Evolutionary conservation across 768 basidiomycete species (phyloP).

Genomic region (Collybiopsis luxurians): DNA sequence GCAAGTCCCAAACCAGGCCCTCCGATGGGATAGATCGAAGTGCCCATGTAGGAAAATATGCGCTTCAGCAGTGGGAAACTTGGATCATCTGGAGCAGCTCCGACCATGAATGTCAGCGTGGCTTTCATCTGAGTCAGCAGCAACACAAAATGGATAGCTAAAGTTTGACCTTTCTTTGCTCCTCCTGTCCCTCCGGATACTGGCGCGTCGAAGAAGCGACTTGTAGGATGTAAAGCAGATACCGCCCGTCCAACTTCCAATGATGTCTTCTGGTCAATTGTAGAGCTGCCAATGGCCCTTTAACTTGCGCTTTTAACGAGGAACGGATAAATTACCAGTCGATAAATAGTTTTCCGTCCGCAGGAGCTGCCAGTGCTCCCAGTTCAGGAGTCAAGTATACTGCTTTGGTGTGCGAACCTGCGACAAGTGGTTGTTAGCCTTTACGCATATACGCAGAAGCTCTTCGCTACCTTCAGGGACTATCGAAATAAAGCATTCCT

Average conservation of each 20-base stretch:
- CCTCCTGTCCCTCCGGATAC: slow-evolving; percentile 41
- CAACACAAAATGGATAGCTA: too few species aligned
- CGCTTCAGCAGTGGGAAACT: slow-evolving; percentile 28
- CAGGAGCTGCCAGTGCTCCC: slow-evolving; percentile 33
- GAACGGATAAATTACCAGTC: slow-evolving; percentile 29
- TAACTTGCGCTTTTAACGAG: not conserved
- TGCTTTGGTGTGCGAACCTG: slow-evolving; percentile 35
- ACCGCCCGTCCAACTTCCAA: slow-evolving; percentile 29
- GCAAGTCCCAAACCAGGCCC: slow-evolving; percentile 38
- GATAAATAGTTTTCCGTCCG: slow-evolving; percentile 37
- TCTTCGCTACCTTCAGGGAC: slow-evolving; percentile 35
- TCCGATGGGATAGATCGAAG: slow-evolving; percentile 33
- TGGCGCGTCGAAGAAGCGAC: slow-evolving; percentile 37
- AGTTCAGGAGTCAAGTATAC: slow-evolving; percentile 33
- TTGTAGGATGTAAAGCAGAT: slow-evolving; percentile 11
- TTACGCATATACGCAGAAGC: not conserved
- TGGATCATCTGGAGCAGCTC: slow-evolving; percentile 28
- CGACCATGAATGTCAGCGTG: slow-evolving; percentile 40
- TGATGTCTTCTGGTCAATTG: slow-evolving; percentile 38
- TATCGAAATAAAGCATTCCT: slow-evolving; percentile 39
- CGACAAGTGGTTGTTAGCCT: not conserved
- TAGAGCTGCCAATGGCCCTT: slow-evolving; percentile 28
- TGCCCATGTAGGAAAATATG: slow-evolving; percentile 34
- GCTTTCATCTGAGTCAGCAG: slow-evolving; percentile 12
- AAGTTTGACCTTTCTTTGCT: slow-evolving; percentile 22